A percentile compares a stretch with the other conserved stretches of the same genome.
Conservation (phyloP, 2,329 filamentous ascomycete genomes). For the Fusarium citri region DNA sequence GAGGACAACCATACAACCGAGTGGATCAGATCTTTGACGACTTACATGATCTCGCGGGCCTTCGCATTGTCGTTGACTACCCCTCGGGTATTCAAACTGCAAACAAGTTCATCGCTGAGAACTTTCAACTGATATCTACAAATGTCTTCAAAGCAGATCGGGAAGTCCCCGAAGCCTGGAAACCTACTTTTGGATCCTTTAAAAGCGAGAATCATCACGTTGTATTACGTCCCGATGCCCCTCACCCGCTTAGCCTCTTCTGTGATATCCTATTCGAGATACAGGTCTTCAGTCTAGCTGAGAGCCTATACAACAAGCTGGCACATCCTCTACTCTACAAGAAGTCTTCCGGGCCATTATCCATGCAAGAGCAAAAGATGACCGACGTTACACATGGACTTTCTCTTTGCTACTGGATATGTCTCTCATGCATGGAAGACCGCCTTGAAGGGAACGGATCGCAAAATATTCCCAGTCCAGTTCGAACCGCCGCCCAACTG, state of each 20-base stretch:
- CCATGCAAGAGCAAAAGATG: rapidly evolving
- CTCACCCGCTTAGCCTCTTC: rapidly evolving
- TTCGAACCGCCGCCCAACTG: rapidly evolving
- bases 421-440: neutral
- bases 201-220: neutral
- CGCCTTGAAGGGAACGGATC: rapidly evolving
- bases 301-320: neutral
- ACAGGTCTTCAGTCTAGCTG: neutral
- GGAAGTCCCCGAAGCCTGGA: neutral
- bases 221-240: rapidly evolving
- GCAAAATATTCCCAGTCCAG: rapidly evolving
- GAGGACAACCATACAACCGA: rapidly evolving
- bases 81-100: rapidly evolving
- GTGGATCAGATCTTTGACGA: neutral
- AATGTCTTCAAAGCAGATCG: neutral
- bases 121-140: rapidly evolving
- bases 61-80: neutral
- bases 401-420: neutral
- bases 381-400: neutral
- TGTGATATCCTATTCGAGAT: neutral
- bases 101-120: rapidly evolving
- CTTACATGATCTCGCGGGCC: neutral
- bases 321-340: neutral
- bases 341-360: rapidly evolving
- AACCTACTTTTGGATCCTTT: neutral